These are phyloP conservation scores for Kokia cookei DNA, from an alignment of 441 rosid genomes.

Conservation along the genomic window DNA sequence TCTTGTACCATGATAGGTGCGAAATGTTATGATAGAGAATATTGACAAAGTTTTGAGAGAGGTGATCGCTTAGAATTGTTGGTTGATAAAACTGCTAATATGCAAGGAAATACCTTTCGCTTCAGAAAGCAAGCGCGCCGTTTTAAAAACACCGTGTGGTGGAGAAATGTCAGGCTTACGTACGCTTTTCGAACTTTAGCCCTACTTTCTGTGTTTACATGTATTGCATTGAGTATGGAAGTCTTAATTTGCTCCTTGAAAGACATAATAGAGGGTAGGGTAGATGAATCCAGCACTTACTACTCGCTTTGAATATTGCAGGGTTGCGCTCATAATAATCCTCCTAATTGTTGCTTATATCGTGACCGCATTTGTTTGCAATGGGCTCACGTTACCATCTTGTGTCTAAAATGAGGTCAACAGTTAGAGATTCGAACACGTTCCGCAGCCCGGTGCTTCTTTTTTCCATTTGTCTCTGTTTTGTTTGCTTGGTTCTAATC, in stretches of 20 bases:
- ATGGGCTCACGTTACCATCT: constrained; percentile 61
- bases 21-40: constrained; percentile 92
- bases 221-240: neutral
- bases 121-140: constrained; percentile 93
- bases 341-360: constrained; percentile 59
- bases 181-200: constrained; percentile 25
- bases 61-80: constrained; percentile 93
- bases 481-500: neutral
- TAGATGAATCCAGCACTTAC: neutral
- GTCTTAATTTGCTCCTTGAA: neutral
- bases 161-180: constrained; percentile 93
- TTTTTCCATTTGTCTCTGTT: neutral
- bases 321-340: constrained; percentile 53
- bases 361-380: constrained; percentile 70
- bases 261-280: neutral
- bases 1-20: constrained; percentile 39
- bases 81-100: constrained; percentile 86
- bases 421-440: constrained; percentile 11
- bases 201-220: neutral
- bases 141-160: constrained; percentile 76
- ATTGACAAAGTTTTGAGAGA: constrained; percentile 90
- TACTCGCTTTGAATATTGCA: constrained; percentile 27
- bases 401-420: constrained; percentile 58
- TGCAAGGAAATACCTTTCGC: constrained; percentile 95
- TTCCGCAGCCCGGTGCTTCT: neutral